Percentiles rank a stretch among this genome's conserved stretches.
phyloP scores from a whole-genome alignment of 805 yeast genomes.

The Starmerella floris region DNA sequence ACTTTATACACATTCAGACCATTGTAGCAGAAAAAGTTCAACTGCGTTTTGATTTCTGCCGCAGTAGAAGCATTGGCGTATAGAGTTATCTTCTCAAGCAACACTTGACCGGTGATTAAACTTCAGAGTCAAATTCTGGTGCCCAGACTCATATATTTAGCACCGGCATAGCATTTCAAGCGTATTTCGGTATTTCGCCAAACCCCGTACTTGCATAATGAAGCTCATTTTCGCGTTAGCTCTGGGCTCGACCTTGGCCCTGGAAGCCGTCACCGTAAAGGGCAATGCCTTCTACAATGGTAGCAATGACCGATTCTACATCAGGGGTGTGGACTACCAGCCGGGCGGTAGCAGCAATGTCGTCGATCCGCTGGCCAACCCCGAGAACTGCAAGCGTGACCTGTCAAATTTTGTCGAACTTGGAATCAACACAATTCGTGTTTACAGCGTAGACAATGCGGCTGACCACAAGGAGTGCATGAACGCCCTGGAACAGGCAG shows the following conservation, averaged over 20 bases:
- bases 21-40: too few species aligned
- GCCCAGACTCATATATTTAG: too few species aligned
- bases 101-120: too few species aligned
- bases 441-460: slow-evolving; percentile 69
- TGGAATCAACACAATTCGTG: slow-evolving; percentile 68
- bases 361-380: slow-evolving; percentile 73
- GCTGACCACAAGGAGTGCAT: slow-evolving; percentile 68
- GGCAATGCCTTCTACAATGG: slow-evolving; percentile 68
- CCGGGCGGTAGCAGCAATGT: slow-evolving; percentile 87
- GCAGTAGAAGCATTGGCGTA: too few species aligned
- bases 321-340: slow-evolving; percentile 89
- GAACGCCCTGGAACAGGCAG: slow-evolving; percentile 63
- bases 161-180: too few species aligned
- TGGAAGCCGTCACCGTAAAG: slow-evolving; percentile 43
- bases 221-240: not conserved
- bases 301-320: slow-evolving; percentile 54
- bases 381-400: slow-evolving; percentile 61
- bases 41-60: too few species aligned
- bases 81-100: too few species aligned
- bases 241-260: slow-evolving; percentile 11
- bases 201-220: too few species aligned
- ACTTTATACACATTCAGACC: too few species aligned
- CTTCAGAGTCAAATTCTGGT: too few species aligned
- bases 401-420: slow-evolving; percentile 46
- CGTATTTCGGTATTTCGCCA: not conserved